Conservation (phyloP, 2,329 filamentous ascomycete species). For the Pezicula carpinea region DNA sequence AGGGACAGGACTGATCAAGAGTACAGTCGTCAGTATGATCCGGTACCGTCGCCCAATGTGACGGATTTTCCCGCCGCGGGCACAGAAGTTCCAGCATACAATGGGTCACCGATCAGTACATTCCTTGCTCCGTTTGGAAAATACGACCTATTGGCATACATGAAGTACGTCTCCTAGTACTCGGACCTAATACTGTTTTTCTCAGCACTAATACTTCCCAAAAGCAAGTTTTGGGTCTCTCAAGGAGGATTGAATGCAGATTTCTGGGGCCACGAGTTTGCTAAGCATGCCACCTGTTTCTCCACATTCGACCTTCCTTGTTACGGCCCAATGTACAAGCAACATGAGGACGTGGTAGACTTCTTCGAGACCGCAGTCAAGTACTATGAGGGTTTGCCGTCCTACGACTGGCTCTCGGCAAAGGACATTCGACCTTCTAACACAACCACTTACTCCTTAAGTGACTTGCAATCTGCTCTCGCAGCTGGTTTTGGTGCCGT, state of each 20-base stretch:
- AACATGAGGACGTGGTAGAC: constrained; percentile 56
- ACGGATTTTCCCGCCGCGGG: constrained; percentile 52
- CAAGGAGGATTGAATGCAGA: constrained; percentile 50
- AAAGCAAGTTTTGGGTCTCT: constrained; percentile 50
- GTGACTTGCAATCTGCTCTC: constrained; percentile 47
- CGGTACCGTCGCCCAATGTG: constrained; percentile 55
- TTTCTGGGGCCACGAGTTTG: constrained; percentile 65
- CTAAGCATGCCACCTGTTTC: constrained; percentile 65
- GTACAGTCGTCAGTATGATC: constrained; percentile 56
- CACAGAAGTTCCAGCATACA: constrained; percentile 51
- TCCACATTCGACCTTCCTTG: constrained; percentile 61
- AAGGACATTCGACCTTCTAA: constrained; percentile 54
- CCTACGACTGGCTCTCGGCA: constrained; percentile 53
- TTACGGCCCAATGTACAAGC: constrained; percentile 53
- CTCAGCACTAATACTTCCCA: not conserved
- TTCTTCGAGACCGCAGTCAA: constrained; percentile 57
- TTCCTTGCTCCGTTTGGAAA: constrained; percentile 55
- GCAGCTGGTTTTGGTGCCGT: constrained; percentile 44
- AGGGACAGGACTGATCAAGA: not conserved
- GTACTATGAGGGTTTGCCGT: constrained; percentile 55
- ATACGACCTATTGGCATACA: constrained; percentile 57
- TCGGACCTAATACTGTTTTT: constrained; percentile 1
- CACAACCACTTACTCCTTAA: constrained; percentile 49
- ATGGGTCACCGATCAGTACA: constrained; percentile 50
- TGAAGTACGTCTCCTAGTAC: constrained; percentile 41